A percentile compares a stretch with the other conserved stretches of the same genome.
phyloP scores from a whole-genome alignment of 345 rosid species.

The Eucalyptus erythrocorys region DNA sequence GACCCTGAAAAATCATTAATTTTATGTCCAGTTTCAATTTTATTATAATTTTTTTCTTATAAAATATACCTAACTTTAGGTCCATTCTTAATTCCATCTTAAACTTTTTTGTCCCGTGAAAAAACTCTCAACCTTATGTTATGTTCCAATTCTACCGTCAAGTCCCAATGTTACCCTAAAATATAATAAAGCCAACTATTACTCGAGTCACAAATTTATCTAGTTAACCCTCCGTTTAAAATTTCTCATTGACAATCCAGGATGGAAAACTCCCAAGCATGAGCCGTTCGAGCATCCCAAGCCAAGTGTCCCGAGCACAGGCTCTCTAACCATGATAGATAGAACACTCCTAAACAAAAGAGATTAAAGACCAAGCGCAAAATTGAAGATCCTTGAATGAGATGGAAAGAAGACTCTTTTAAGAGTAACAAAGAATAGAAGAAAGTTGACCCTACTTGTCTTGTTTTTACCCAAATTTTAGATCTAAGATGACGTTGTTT shows the following conservation, averaged over 20 bases:
- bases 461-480: too few relatives aligned
- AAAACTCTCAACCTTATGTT: too few relatives aligned
- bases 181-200: too few relatives aligned
- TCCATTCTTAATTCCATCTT: neutral
- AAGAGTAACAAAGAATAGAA: accelerated
- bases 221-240: accelerated
- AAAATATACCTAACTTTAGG: neutral
- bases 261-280: neutral
- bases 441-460: neutral
- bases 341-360: neutral
- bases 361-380: neutral
- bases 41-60: too few relatives aligned
- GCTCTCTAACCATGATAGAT: neutral
- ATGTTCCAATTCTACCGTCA: too few relatives aligned
- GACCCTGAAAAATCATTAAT: too few relatives aligned
- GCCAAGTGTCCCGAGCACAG: neutral
- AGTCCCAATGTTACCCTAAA: too few relatives aligned
- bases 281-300: neutral
- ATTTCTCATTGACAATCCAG: too few relatives aligned
- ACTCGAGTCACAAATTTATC: too few relatives aligned
- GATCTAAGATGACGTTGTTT: too few relatives aligned
- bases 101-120: too few relatives aligned
- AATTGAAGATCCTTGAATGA: accelerated
- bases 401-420: neutral
- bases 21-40: too few relatives aligned